Evolutionary conservation across 345 rosid genomes (phyloP), one percentile per base, ranked within the genome.

Genomic region (Fremontodendron californicum): DNA sequence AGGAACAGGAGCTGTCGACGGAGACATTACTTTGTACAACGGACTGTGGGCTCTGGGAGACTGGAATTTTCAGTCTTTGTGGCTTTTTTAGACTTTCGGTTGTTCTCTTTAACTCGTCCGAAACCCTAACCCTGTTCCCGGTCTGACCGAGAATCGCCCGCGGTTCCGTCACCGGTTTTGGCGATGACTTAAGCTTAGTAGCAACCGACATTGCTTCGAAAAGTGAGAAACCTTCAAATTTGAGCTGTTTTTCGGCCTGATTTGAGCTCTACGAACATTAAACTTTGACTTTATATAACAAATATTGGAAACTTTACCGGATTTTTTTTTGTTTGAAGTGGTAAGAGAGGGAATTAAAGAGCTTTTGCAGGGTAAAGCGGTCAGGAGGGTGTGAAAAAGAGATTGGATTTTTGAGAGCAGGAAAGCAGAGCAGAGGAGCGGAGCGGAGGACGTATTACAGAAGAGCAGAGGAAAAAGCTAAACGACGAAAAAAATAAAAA

Each of bases 131-230:
- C 77, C 90, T 81, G 88, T 94, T 92, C 15, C 93, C 96, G 4
- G 90, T 74, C 0, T 91, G 94, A 49, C 91, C 89, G 25, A 92
- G 93, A 57, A 92, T 80, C 6, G 88, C 80, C 57, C 97, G 90
- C 75, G 72, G 83, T 78, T 88, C 91, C 23, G 79, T 51, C 33
- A 70, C 86, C 15, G 77, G 81, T 78, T 85, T 88, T 5, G 78
- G 80, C n/a, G 90, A 37, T 0, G 87, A 25, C 18, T 85, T 92
- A 64, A 78, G 83, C 87, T 86, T 90, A 0, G 81, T 63, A 45
- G 85, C 86, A 67, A 76, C 80, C 46, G 88, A 81, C 89, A 87
- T 89, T 63, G 80, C 19, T n/a, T 39, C 3, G 21, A 58, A 31
- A 23, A 39, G 48, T 16, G 16, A 5, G 16, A 79, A 64, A 58